Evolutionary conservation across 148 eudicot genomes (phyloP), one percentile per base, ranked within the genome.

Genomic region (Beta vulgaris): DNA sequence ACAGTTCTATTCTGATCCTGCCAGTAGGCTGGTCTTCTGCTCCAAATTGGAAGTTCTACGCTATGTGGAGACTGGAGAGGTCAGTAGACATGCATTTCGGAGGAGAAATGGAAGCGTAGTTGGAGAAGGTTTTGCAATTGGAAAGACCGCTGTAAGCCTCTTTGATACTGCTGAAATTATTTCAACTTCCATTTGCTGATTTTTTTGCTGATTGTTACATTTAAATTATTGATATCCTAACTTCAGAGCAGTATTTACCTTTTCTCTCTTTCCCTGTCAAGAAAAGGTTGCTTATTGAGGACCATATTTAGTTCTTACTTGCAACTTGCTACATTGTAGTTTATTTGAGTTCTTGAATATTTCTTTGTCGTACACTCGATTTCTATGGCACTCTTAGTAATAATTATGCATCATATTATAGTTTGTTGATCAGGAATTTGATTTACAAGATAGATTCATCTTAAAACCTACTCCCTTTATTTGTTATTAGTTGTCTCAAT

Each of bases 1-100:
- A 64, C 87, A 90, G 95, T 86, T 60, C 51, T 90, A 83, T 79
- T 29, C 43, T 28, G 86, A 90, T 73, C 82, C 91, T 55, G 88
- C 74, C 16, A 86, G 82, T 81, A 88, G 89, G 58, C 89, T 91
- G 71, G 83, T 83, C 68, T 91, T 93, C 76, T 86, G 83, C 79
- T 91, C 98, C 54, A 84, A 82, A 79, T 29, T 32, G 71, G 97
- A 91, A 69, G 91, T 74, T 77, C 51, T 83, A 64, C 97, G 97
- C 61, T 91, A 79, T 86, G 54, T 93, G 75, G 82, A 89, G 44
- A 87, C 91, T 59, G 92, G 93, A 57, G 86, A 86, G 70, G 61
- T 91, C 29, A 84, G 82, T 44, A 79, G 58, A 55, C 91, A 93
- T 79, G 89, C 92, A n/a, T 83, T 67, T 57, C 86, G 76, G 83